Conservation (phyloP, 805 yeast genomes). For the Candida tibetensis region DNA sequence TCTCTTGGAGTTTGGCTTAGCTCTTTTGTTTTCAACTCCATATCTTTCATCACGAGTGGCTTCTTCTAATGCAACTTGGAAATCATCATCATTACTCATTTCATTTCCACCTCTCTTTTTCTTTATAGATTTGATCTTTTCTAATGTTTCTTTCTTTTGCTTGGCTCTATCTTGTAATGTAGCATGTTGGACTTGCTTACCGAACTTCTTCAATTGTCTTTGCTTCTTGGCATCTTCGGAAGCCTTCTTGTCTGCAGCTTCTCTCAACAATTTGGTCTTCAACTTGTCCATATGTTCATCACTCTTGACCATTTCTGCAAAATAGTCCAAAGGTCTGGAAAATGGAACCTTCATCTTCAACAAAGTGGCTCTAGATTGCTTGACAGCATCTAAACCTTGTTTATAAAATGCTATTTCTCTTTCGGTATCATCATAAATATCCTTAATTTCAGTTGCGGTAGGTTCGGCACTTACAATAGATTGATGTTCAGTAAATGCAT, state of each 20-base stretch:
- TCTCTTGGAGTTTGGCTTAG: constrained; percentile 62
- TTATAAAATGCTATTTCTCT: constrained; percentile 94
- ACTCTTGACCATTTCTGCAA: constrained; percentile 97
- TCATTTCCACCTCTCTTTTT: constrained; percentile 81
- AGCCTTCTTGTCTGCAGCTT: constrained; percentile 81
- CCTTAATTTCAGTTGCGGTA: constrained; percentile 68
- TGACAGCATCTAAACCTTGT: constrained; percentile 85
- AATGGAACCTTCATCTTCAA: constrained; percentile 78
- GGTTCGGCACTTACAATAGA: constrained; percentile 58
- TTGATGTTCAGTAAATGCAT: constrained; percentile 83
- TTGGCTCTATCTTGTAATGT: constrained; percentile 90
- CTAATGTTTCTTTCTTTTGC: constrained; percentile 87
- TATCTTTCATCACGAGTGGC: constrained; percentile 54
- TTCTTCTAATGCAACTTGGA: constrained; percentile 91
- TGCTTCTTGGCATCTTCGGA: constrained; percentile 92
- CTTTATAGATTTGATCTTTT: constrained; percentile 86
- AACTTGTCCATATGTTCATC: constrained; percentile 98
- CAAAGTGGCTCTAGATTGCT: constrained; percentile 63
- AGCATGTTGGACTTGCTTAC: constrained; percentile 94
- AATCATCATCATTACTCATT: constrained; percentile 63
- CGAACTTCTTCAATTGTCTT: constrained; percentile 92
- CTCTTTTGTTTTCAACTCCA: constrained; percentile 47
- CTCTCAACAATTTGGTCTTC: constrained; percentile 74
- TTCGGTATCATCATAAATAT: constrained; percentile 92
- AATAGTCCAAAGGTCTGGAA: constrained; percentile 90